Evolutionary conservation across 176 grass and related monocot genomes (phyloP).

Genomic region (Triticum timopheevii): DNA sequence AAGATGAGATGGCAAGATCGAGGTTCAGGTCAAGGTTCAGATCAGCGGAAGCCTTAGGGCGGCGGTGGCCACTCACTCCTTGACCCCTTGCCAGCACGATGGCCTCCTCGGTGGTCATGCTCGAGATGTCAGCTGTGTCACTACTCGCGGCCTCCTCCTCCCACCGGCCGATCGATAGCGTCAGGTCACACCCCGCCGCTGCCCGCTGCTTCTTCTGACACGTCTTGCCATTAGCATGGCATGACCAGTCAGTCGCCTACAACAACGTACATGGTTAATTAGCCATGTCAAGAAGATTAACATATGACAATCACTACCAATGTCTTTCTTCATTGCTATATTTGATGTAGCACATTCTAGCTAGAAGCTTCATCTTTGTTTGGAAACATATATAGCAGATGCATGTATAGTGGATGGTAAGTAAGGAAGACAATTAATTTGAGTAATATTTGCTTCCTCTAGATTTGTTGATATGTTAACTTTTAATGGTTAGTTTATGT

Average conservation of each 20-base stretch:
- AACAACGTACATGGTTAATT: background rate
- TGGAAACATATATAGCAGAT: too few species aligned
- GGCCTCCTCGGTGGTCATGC: constrained; percentile 45
- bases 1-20: constrained; percentile 61
- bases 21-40: constrained; percentile 42
- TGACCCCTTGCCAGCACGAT: background rate
- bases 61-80: background rate
- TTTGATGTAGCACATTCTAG: background rate
- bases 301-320: background rate
- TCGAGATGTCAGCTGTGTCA: constrained; percentile 32
- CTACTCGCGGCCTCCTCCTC: constrained; percentile 18
- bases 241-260: constrained; percentile 11
- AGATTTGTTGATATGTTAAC: background rate
- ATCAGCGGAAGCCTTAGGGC: background rate
- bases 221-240: background rate
- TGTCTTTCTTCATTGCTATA: background rate
- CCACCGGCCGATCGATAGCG: constrained; percentile 30
- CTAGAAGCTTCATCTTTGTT: constrained; percentile 17
- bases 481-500: background rate
- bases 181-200: constrained; percentile 17
- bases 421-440: background rate
- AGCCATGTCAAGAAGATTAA: background rate
- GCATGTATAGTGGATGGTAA: background rate
- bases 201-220: background rate
- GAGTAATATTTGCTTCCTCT: background rate